Evolutionary conservation across 257 asterid genomes (phyloP), one percentile per base, ranked within the genome.

Genomic region (Eucommia ulmoides): DNA sequence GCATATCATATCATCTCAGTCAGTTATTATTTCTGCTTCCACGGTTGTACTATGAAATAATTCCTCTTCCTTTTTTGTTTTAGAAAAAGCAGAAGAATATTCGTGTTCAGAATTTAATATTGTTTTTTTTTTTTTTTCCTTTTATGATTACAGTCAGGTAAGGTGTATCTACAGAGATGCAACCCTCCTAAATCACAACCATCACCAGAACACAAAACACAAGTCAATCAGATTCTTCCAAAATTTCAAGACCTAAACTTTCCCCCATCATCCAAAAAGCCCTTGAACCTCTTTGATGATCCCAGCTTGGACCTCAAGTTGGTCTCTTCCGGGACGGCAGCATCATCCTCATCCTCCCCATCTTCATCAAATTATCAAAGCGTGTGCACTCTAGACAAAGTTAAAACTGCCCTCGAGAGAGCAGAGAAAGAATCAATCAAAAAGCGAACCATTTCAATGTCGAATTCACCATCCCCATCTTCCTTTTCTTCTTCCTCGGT

Each of bases 181-280:
- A 82, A 80, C 35, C 61, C 93, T 0, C 24, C 78, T 9, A 76
- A 73, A 56, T 68, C 95, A 0, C 66, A 84, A 0, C 58, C 76
- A 0, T 62, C 81, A 0, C 56, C 77, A 16, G 80, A 74, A 12
- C 72, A 62, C 16, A 74, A 73, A 51, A 59, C 64, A 17, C 48
- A 63, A 21, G 56, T 12, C 48, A 59, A n/a, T 35, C 50, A 50
- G 6, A 41, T 53, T 1, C 45, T 23, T 5, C 48, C 64, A 20
- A 71, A 76, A 26, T 65, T 72, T 25, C 83, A 84, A 64, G 96
- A 84, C 82, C 95, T 88, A 22, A 88, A 88, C 64, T 78, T 77
- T 51, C 95, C 93, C 0, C 86, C 95, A 0, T 3, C 74, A 22
- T 52, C 81, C 19, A 76, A 74, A 54, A 75, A 52, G 24, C 66